phyloP scores from a whole-genome alignment of 2,329 filamentous ascomycete genomes.

The Cercospora zeae-maydis region DNA sequence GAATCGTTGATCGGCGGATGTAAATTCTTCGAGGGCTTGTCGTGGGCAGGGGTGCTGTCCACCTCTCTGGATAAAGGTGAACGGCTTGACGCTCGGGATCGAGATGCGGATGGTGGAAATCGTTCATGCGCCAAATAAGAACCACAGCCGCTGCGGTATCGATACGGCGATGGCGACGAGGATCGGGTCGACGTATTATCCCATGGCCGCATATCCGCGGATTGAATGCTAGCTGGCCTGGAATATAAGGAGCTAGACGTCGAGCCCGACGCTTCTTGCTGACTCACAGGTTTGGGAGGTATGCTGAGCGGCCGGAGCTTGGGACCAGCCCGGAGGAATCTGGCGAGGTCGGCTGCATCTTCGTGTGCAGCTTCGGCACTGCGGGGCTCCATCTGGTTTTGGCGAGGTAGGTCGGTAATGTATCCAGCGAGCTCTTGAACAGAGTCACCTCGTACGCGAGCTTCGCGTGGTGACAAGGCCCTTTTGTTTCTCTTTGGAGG shows the following conservation, averaged over 20 bases:
- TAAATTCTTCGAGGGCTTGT: background rate
- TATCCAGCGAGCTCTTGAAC: slow-evolving; percentile 16
- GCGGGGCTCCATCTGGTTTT: slow-evolving; percentile 11
- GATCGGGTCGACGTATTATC: slow-evolving; percentile 1
- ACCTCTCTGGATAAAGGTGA: background rate
- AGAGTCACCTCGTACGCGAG: slow-evolving; percentile 17
- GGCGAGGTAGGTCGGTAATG: slow-evolving; percentile 17
- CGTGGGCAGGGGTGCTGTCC: background rate
- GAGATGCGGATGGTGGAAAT: background rate
- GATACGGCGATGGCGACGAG: slow-evolving; percentile 5
- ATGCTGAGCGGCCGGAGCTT: background rate
- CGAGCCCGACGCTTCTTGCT: background rate
- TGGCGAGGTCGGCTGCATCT: slow-evolving; percentile 4
- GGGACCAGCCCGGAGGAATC: slow-evolving; percentile 9
- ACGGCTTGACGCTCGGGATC: background rate
- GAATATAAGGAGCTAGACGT: slow-evolving; percentile 5
- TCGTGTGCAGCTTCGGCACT: slow-evolving; percentile 12
- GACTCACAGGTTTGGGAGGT: background rate
- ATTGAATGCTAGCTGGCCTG: slow-evolving; percentile 7
- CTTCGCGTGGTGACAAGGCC: slow-evolving; percentile 15
- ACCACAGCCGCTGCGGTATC: slow-evolving; percentile 16
- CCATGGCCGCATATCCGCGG: slow-evolving; percentile 6
- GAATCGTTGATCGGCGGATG: background rate
- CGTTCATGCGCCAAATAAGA: slow-evolving; percentile 2
- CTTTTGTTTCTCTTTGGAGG: background rate